phyloP scores from a whole-genome alignment of 768 basidiomycete species.

The Podaxis sp. region DNA sequence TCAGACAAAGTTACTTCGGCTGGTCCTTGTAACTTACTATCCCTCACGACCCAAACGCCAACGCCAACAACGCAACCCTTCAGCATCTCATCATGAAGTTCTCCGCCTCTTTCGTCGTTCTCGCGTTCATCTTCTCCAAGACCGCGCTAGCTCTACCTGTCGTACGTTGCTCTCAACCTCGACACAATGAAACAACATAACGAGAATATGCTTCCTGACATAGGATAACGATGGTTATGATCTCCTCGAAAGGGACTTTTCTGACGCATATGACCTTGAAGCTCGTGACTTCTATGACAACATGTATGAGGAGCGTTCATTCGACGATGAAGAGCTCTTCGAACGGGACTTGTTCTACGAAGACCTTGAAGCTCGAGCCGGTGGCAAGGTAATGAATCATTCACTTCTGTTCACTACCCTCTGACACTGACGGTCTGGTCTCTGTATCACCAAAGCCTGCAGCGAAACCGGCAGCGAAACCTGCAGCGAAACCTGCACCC shows the following conservation, averaged over 20 bases:
- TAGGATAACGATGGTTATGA: neutral
- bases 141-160: neutral
- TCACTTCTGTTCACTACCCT: too few species aligned
- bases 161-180: neutral
- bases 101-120: neutral
- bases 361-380: neutral
- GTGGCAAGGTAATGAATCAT: neutral
- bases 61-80: neutral
- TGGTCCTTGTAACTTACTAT: neutral
- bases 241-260: neutral
- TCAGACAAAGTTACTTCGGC: slow-evolving; percentile 7
- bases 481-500: neutral
- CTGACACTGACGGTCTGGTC: neutral
- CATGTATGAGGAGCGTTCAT: slow-evolving; percentile 1
- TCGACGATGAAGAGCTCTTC: neutral
- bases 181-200: too few species aligned
- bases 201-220: neutral
- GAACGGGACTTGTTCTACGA: neutral
- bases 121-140: neutral
- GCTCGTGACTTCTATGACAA: slow-evolving; percentile 2
- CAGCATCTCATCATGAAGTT: neutral
- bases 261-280: neutral
- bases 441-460: neutral
- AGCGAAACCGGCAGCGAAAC: neutral
- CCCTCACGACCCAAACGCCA: neutral